Evolutionary conservation across 73 alveolate genomes (phyloP), one percentile per base, ranked within the genome.

Genomic region (Paramecium caudatum): DNA sequence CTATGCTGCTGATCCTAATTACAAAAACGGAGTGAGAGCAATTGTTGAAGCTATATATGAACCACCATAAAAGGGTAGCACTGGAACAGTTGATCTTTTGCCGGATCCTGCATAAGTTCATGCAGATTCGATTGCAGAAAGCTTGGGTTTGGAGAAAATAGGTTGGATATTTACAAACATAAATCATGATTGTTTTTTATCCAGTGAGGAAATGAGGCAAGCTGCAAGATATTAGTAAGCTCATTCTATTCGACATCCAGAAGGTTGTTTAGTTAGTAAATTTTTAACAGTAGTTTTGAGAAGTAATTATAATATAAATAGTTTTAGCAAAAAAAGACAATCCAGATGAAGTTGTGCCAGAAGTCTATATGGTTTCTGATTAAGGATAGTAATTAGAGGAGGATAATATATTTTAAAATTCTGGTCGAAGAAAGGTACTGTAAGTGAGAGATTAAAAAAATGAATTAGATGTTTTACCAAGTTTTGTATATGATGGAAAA

Each of bases 121-220:
- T 27, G 98, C 95, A 46, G 99, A 97, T 90, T 92, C 91, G 93
- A 92, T 98, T 37, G 98, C 99, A n/a, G 94, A 62, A 46, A 96
- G 94, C 39, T 93, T 98, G 43, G 90, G 96, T 34, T 90, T 98
- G 45, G 99, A 98, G 91, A 93, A 95, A 91, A 95, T 98, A 63
- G 99, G 99, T 39, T 96, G 99, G 99, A 96, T 98, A 82, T 98
- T 97, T 91, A 98, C 99, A n/a, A 78, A 98, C 23, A 90, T 98
- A 39, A 97, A 97, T 91, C 97, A 95, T 49, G 99, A 96, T 65
- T 95, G 98, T 25, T 98, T 98, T 92, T 91, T 98, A 82, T 94
- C 98, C 1, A 90, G 99, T 78, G 91, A 95, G 50, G 99, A 97
- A 93, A 91, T 98, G 61, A 92, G 99, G 86, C 90, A 95, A 92